These are phyloP conservation scores for Taiozyma sp. DNA, from an alignment of 1,139 yeast species.

Conservation along the genomic window DNA sequence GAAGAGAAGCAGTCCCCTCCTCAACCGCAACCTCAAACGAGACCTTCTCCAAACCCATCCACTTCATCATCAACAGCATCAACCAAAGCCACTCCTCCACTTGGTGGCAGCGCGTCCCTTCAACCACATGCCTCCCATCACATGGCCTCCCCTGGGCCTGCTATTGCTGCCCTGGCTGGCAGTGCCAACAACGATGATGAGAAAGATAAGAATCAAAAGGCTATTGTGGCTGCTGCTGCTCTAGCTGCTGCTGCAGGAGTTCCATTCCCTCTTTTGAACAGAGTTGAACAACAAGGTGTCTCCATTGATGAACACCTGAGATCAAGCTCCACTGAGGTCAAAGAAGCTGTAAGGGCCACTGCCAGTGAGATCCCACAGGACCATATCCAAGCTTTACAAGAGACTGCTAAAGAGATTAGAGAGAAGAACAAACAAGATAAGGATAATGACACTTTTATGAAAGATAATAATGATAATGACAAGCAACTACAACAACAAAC, in stretches of 20 bases:
- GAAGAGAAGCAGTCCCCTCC: conserved; percentile 2
- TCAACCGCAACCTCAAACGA: background rate
- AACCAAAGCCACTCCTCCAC: conserved; percentile 4
- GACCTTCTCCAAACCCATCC: background rate
- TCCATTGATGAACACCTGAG: conserved; percentile 8
- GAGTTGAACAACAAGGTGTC: background rate
- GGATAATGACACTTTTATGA: background rate
- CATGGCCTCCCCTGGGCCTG: conserved; percentile 41
- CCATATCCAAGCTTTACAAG: conserved; percentile 10
- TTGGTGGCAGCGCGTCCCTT: conserved; percentile 10
- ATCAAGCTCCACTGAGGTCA: background rate
- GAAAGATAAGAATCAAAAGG: conserved; percentile 36
- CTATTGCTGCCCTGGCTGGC: conserved; percentile 40
- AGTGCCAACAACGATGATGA: conserved; percentile 10
- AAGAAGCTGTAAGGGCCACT: background rate
- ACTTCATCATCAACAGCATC: background rate
- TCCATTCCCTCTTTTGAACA: conserved; percentile 44
- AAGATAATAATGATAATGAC: conserved; percentile 4
- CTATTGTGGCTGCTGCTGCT: conserved; percentile 67
- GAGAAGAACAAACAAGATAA: conserved; percentile 2
- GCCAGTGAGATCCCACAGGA: conserved; percentile 9
- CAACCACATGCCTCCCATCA: conserved; percentile 17
- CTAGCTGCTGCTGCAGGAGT: conserved; percentile 68
- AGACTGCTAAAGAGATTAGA: conserved; percentile 2
- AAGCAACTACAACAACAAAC: conserved; percentile 6